These are phyloP conservation scores for Tardiomyces blankii DNA, from an alignment of 1,139 yeast species.

Conservation along the genomic window DNA sequence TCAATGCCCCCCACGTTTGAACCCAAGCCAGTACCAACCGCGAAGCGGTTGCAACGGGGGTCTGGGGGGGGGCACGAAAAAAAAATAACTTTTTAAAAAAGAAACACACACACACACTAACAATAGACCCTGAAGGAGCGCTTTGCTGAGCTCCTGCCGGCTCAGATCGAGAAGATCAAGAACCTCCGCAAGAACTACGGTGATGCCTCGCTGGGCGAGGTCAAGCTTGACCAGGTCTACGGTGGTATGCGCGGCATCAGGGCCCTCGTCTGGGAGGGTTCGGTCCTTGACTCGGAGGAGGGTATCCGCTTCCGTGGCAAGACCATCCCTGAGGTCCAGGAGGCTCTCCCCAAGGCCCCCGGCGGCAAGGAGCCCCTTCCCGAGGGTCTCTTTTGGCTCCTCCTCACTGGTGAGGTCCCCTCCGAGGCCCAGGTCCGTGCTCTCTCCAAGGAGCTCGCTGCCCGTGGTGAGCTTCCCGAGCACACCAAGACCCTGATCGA, in stretches of 20 bases:
- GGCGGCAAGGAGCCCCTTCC: slow-evolving; percentile 63
- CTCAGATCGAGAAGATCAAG: slow-evolving; percentile 84
- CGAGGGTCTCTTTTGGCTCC: slow-evolving; percentile 53
- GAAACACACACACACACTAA: no score
- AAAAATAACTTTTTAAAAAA: no score
- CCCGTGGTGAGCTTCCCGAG: slow-evolving; percentile 45
- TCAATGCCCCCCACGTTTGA: no score
- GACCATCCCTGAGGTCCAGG: slow-evolving; percentile 92
- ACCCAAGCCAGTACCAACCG: no score
- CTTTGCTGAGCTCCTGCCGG: slow-evolving; percentile 87
- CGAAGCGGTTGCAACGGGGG: no score
- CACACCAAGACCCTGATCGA: slow-evolving; percentile 44
- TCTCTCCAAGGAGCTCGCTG: slow-evolving; percentile 45
- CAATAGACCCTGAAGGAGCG: slow-evolving; percentile 73
- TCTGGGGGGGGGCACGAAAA: no score
- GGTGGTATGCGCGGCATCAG: slow-evolving; percentile 99
- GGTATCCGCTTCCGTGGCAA: slow-evolving; percentile 98
- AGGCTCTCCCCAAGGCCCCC: slow-evolving; percentile 85
- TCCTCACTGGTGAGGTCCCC: slow-evolving; percentile 54
- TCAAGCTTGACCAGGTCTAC: slow-evolving; percentile 89
- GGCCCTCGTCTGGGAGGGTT: slow-evolving; percentile 98
- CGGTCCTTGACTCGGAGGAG: slow-evolving; percentile 94
- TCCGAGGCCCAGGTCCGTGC: slow-evolving; percentile 42
- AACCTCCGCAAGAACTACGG: slow-evolving; percentile 84
- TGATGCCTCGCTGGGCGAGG: slow-evolving; percentile 85